Conservation (phyloP, 306 rosid genomes). For the Comarum palustre region DNA sequence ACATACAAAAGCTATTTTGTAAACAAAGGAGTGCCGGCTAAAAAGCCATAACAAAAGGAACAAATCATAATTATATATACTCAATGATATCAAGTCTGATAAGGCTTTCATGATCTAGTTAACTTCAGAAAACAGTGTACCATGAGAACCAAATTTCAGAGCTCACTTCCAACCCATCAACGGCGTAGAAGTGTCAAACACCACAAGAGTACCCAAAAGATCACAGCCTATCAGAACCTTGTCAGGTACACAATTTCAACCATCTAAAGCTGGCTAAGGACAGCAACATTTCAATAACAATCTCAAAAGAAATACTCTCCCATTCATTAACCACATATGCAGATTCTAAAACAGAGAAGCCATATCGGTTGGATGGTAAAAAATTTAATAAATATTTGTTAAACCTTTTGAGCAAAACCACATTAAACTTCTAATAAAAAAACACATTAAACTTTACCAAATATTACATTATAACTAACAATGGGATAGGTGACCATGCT, state of each 20-base stretch:
- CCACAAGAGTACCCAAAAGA: not conserved
- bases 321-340: not conserved
- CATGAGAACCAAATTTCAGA: not conserved
- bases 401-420: not conserved
- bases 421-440: not conserved
- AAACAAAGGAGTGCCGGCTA: not conserved
- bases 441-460: not conserved
- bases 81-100: not conserved
- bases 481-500: not conserved
- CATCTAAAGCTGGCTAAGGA: not conserved
- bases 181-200: not conserved
- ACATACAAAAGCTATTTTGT: not conserved
- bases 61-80: not conserved
- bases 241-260: not conserved
- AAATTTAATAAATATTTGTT: not conserved
- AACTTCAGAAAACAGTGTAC: not conserved
- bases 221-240: not conserved
- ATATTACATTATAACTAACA: not conserved
- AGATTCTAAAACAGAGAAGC: not conserved
- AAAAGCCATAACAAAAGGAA: not conserved
- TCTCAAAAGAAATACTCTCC: too few relatives aligned
- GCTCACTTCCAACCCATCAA: not conserved
- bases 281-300: not conserved
- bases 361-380: not conserved
- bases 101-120: not conserved